These are phyloP conservation scores for Petunia axillaris DNA, from an alignment of 257 asterid genomes.

Conservation along the genomic window DNA sequence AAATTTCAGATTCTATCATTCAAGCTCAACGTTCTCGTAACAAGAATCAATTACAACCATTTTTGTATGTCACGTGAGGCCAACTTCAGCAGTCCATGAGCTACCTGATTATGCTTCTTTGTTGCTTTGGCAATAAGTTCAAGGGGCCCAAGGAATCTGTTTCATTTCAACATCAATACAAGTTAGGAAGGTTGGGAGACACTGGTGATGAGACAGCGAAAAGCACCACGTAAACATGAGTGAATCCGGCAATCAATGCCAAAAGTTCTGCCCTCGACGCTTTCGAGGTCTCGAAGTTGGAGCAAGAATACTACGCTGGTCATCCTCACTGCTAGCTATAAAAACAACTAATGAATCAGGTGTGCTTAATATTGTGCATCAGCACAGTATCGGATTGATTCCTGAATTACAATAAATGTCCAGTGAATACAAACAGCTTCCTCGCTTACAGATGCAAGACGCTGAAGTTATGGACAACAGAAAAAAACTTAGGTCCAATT, in stretches of 20 bases:
- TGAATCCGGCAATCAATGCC: conserved; percentile 80
- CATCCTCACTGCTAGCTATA: conserved; percentile 61
- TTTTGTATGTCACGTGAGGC: background rate
- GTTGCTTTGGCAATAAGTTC: conserved; percentile 92
- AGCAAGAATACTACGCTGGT: conserved; percentile 49
- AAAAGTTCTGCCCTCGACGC: conserved; percentile 59
- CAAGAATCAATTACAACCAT: too few species aligned
- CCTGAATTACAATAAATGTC: conserved; percentile 55
- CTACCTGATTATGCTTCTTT: conserved; percentile 95
- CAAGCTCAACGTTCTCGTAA: too few species aligned
- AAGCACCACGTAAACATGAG: conserved; percentile 58
- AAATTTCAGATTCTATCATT: too few species aligned
- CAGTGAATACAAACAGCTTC: conserved; percentile 21
- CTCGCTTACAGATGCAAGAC: conserved; percentile 26
- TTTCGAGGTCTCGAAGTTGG: conserved; percentile 67
- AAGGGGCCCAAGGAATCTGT: conserved; percentile 95
- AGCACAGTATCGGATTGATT: conserved; percentile 88
- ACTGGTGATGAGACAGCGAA: background rate
- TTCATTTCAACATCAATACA: conserved; percentile 30
- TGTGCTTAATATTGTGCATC: conserved; percentile 72
- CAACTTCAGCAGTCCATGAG: conserved; percentile 22
- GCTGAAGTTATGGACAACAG: background rate
- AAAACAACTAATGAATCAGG: conserved; percentile 87
- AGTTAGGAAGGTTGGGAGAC: background rate
- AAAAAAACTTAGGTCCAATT: background rate